Conservation (phyloP, 108 stramenopile genomes). For the Mayamaea pseudoterrestris region DNA sequence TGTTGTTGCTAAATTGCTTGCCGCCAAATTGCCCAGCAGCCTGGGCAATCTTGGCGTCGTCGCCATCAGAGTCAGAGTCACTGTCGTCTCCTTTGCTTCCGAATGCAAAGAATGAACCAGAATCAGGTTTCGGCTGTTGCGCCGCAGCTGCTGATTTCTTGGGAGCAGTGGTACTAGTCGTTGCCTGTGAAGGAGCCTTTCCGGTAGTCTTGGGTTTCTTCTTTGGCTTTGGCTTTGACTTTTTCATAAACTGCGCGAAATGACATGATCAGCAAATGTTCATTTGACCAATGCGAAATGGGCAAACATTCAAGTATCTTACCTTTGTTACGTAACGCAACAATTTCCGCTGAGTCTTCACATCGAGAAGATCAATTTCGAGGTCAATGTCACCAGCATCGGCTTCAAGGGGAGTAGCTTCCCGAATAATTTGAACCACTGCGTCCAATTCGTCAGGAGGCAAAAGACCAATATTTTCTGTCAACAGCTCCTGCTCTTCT, state of each 20-base stretch:
- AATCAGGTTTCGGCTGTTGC: slow-evolving; percentile 11
- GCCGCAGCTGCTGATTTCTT: slow-evolving; percentile 23
- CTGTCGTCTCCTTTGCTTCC: slow-evolving; percentile 55
- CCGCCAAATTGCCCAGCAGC: neutral
- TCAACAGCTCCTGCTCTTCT: slow-evolving; percentile 70
- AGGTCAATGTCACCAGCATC: slow-evolving; percentile 83
- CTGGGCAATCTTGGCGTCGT: slow-evolving; percentile 1
- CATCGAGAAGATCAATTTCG: slow-evolving; percentile 75
- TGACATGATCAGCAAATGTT: slow-evolving; percentile 7
- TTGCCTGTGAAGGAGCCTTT: slow-evolving; percentile 18
- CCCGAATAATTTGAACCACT: slow-evolving; percentile 75
- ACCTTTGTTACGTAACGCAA: slow-evolving; percentile 71
- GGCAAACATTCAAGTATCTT: slow-evolving; percentile 19
- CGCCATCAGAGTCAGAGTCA: slow-evolving; percentile 55
- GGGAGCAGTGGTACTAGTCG: slow-evolving; percentile 20
- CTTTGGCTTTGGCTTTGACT: slow-evolving; percentile 20
- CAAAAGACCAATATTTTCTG: slow-evolving; percentile 62
- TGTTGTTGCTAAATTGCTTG: slow-evolving; percentile 2
- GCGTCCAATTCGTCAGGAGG: slow-evolving; percentile 41
- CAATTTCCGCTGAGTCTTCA: slow-evolving; percentile 63
- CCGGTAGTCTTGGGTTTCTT: slow-evolving; percentile 15
- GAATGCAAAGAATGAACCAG: slow-evolving; percentile 61
- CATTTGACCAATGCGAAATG: too few species aligned
- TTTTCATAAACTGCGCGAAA: slow-evolving; percentile 21
- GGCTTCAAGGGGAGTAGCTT: slow-evolving; percentile 52